Evolutionary conservation across 257 asterid species (phyloP).

Genomic region (Paraleonurus japonicus): DNA sequence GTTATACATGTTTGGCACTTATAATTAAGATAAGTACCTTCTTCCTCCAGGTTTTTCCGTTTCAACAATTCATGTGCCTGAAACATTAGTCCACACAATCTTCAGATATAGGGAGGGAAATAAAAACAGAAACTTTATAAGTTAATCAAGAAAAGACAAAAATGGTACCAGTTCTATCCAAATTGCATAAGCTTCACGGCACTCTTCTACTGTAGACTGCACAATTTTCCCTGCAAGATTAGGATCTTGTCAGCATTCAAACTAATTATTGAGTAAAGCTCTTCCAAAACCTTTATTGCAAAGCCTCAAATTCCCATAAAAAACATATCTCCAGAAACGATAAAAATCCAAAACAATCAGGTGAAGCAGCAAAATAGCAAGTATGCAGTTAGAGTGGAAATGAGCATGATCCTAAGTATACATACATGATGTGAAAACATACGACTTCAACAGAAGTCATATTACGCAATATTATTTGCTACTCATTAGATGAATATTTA

Average conservation of each 20-base stretch:
- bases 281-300: slow-evolving; percentile 4
- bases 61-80: slow-evolving; percentile 85
- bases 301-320: slow-evolving; percentile 5
- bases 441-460: neutral
- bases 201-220: slow-evolving; percentile 90
- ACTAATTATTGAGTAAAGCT: neutral
- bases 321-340: neutral
- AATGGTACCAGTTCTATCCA: slow-evolving; percentile 76
- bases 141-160: slow-evolving; percentile 12
- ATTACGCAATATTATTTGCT: neutral
- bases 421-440: neutral
- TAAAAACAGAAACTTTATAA: slow-evolving; percentile 6
- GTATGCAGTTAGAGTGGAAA: neutral
- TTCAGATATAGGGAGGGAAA: neutral
- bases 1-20: slow-evolving; percentile 15
- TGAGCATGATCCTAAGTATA: neutral
- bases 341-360: neutral
- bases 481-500: neutral
- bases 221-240: slow-evolving; percentile 88
- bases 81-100: slow-evolving; percentile 33
- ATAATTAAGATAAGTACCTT: slow-evolving; percentile 46
- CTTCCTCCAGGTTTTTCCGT: slow-evolving; percentile 72
- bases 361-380: slow-evolving; percentile 2
- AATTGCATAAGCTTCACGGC: slow-evolving; percentile 74
- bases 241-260: slow-evolving; percentile 24